Evolutionary conservation across 352 stramenopile species (phyloP).

Genomic region (Phytophthora multivora): DNA sequence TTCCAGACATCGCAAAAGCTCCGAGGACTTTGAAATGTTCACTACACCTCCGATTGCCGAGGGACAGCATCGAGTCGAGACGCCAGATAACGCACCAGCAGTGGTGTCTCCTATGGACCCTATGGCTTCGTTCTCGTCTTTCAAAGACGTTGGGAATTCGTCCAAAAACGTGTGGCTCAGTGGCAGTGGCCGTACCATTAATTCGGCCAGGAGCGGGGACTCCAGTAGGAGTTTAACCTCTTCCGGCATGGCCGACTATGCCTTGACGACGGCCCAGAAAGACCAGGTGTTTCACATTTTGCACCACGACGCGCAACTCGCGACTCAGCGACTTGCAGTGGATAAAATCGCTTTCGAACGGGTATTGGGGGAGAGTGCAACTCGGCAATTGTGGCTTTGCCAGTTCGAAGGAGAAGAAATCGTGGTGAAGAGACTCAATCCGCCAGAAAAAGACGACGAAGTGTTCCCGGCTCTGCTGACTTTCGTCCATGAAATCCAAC

Average conservation of each 20-base stretch:
- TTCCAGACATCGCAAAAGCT: slow-evolving; percentile 2
- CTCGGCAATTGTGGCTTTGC: slow-evolving; percentile 34
- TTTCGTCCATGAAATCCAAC: slow-evolving; percentile 72
- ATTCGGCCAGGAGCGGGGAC: slow-evolving; percentile 15
- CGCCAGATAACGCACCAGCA: background rate
- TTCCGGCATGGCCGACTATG: slow-evolving; percentile 16
- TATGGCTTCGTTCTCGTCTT: slow-evolving; percentile 25
- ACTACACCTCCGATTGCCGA: slow-evolving; percentile 14
- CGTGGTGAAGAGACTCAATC: slow-evolving; percentile 37
- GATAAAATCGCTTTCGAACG: slow-evolving; percentile 49
- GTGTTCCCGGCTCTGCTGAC: slow-evolving; percentile 26
- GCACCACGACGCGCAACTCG: slow-evolving; percentile 32
- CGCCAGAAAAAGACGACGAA: slow-evolving; percentile 5
- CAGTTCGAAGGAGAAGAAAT: slow-evolving; percentile 51
- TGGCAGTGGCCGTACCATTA: slow-evolving; percentile 29
- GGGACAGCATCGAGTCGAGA: background rate
- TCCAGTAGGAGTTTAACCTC: slow-evolving; percentile 14
- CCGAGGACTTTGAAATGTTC: slow-evolving; percentile 3
- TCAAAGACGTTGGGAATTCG: slow-evolving; percentile 15
- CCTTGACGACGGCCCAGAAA: slow-evolving; percentile 24
- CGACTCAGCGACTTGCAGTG: slow-evolving; percentile 35
- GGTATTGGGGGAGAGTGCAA: slow-evolving; percentile 16
- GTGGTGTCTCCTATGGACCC: slow-evolving; percentile 31
- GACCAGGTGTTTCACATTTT: slow-evolving; percentile 35
- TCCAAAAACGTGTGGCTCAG: slow-evolving; percentile 33